Evolutionary conservation across 2,329 filamentous ascomycete species (phyloP).

Genomic region (Trichoderma sp.): DNA sequence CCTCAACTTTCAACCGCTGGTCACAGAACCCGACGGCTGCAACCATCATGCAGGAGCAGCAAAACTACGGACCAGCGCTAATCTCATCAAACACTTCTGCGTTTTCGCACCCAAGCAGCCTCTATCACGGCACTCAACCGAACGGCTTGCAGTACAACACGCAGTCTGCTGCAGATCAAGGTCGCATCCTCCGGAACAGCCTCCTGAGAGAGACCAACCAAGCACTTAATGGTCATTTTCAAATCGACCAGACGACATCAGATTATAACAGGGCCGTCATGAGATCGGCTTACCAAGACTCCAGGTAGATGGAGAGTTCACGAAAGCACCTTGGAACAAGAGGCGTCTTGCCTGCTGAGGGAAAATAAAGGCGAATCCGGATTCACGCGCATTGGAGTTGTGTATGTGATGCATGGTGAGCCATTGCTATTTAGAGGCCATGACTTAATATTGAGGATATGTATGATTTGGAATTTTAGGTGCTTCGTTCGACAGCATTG

Average conservation of each 20-base stretch:
- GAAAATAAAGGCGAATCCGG: neutral
- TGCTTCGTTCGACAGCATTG: neutral
- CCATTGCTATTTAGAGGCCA: neutral
- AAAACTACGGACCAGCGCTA: slow-evolving; percentile 21
- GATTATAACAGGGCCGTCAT: slow-evolving; percentile 39
- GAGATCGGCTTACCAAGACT: slow-evolving; percentile 34
- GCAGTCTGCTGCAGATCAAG: slow-evolving; percentile 21
- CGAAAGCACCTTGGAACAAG: neutral
- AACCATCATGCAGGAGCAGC: slow-evolving; percentile 25
- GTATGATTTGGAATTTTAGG: neutral
- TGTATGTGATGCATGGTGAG: neutral
- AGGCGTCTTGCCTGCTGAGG: neutral
- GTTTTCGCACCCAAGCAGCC: slow-evolving; percentile 51
- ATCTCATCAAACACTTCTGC: slow-evolving; percentile 33
- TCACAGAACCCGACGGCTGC: slow-evolving; percentile 26
- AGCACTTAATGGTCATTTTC: slow-evolving; percentile 29
- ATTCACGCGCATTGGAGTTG: neutral
- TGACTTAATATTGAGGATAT: neutral
- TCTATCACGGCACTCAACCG: slow-evolving; percentile 49
- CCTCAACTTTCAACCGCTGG: slow-evolving; percentile 35
- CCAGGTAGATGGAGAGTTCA: slow-evolving; percentile 23
- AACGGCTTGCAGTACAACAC: slow-evolving; percentile 27
- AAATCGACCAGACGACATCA: slow-evolving; percentile 35
- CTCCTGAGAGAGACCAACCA: slow-evolving; percentile 2
- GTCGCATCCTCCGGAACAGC: slow-evolving; percentile 22